Evolutionary conservation across 768 basidiomycete genomes (phyloP).

Genomic region (Trametes punicea): DNA sequence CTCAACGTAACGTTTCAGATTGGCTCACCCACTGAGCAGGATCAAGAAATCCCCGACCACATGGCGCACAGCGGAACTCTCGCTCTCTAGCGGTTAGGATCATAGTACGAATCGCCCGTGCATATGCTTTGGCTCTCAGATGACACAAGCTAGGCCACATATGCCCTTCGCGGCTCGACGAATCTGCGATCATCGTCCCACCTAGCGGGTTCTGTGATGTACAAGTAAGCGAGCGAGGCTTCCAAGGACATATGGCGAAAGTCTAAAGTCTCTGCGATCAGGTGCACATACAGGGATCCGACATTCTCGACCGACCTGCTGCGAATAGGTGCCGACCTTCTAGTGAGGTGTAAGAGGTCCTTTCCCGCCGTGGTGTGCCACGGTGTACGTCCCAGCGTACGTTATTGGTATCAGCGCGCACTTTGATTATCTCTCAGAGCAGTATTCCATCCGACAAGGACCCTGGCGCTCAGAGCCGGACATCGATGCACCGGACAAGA

Average conservation of each 20-base stretch:
- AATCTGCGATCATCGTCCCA: slow-evolving; percentile 12
- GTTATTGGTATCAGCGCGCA: too few relatives aligned
- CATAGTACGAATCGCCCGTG: neutral
- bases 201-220: neutral
- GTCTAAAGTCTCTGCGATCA: slow-evolving; percentile 3
- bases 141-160: slow-evolving; percentile 9
- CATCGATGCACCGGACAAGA: neutral
- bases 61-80: neutral
- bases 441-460: neutral
- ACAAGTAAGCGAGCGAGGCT: neutral
- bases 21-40: neutral
- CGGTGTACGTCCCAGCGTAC: neutral
- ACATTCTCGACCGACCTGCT: neutral
- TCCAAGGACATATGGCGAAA: neutral
- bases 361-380: neutral
- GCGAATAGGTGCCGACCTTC: neutral
- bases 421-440: neutral
- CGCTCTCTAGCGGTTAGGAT: neutral
- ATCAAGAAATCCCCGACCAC: slow-evolving; percentile 2
- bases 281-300: neutral
- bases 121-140: neutral
- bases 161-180: neutral
- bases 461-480: neutral
- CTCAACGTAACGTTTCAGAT: slow-evolving; percentile 4
- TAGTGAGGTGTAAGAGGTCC: neutral